These are phyloP conservation scores for Xylaria bambusicola DNA, from an alignment of 495 filamentous ascomycete species.

Conservation along the genomic window DNA sequence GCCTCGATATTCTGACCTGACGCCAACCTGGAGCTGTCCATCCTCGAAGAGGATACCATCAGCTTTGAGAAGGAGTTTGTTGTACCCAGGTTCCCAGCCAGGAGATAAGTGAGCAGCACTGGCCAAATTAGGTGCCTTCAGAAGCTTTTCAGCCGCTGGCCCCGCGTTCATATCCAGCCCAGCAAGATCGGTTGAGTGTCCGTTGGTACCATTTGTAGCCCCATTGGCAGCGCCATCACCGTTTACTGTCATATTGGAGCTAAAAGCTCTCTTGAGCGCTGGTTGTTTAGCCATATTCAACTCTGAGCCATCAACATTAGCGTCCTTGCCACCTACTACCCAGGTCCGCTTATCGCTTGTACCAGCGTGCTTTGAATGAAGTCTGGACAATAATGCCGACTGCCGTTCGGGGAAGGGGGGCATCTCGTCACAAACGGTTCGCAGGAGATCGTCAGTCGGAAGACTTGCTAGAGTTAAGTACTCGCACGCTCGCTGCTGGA, in stretches of 20 bases:
- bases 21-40: constrained; percentile 86
- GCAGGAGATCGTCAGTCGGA: constrained; percentile 86
- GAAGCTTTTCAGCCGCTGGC: constrained; percentile 54
- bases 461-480: constrained; percentile 86
- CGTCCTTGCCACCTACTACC: constrained; percentile 92
- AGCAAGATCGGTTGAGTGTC: constrained; percentile 66
- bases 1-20: constrained; percentile 90
- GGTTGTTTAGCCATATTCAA: constrained; percentile 79
- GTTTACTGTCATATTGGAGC: constrained; percentile 55
- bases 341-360: constrained; percentile 94
- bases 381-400: constrained; percentile 84
- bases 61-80: constrained; percentile 71
- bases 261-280: constrained; percentile 84
- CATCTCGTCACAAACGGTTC: constrained; percentile 98
- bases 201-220: constrained; percentile 54
- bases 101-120: constrained; percentile 90
- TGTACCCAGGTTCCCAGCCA: constrained; percentile 92
- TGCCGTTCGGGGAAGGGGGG: constrained; percentile 95
- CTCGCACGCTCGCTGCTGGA: constrained; percentile 96
- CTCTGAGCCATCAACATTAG: constrained; percentile 79
- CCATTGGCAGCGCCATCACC: constrained; percentile 60
- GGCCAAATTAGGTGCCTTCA: constrained; percentile 79
- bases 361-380: constrained; percentile 89
- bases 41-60: constrained; percentile 96
- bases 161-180: constrained; percentile 74